These are phyloP conservation scores for Cubamyces lactineus DNA, from an alignment of 768 basidiomycete species.

Conservation along the genomic window DNA sequence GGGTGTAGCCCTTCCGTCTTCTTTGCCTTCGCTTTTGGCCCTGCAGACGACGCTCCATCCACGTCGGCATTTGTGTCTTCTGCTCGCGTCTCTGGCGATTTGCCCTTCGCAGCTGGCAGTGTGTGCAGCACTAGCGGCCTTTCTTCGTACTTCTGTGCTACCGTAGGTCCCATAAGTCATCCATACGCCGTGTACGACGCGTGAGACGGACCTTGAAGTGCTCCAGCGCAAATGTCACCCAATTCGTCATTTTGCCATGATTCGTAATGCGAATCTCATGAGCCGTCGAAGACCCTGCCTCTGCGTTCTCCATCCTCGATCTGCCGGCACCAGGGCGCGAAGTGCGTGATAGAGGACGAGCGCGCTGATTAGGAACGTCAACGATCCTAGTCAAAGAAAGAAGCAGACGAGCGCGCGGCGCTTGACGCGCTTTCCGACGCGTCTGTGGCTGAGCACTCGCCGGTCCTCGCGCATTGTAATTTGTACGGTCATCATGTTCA, in stretches of 20 bases:
- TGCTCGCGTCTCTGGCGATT: neutral
- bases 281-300: conserved; percentile 15
- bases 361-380: neutral
- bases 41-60: neutral
- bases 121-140: conserved; percentile 62
- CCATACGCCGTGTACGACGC: no score
- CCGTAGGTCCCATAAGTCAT: neutral
- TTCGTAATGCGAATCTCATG: conserved; percentile 43
- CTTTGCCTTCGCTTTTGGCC: conserved; percentile 18
- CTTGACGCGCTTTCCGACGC: neutral
- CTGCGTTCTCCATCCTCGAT: conserved; percentile 6
- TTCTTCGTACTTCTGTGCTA: conserved; percentile 48
- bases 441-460: conserved; percentile 4
- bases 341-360: neutral
- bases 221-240: conserved; percentile 42
- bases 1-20: conserved; percentile 33
- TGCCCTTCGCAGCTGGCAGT: conserved; percentile 41
- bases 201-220: conserved; percentile 38
- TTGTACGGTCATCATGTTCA: neutral
- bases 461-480: neutral
- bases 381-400: neutral
- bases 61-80: conserved; percentile 2
- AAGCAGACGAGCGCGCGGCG: neutral
- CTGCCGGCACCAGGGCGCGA: neutral
- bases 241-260: conserved; percentile 40